Percentiles rank a stretch among this genome's conserved stretches.
Evolutionary conservation across 139 green algal species (phyloP).

Genomic region (Gonium pectorale): DNA sequence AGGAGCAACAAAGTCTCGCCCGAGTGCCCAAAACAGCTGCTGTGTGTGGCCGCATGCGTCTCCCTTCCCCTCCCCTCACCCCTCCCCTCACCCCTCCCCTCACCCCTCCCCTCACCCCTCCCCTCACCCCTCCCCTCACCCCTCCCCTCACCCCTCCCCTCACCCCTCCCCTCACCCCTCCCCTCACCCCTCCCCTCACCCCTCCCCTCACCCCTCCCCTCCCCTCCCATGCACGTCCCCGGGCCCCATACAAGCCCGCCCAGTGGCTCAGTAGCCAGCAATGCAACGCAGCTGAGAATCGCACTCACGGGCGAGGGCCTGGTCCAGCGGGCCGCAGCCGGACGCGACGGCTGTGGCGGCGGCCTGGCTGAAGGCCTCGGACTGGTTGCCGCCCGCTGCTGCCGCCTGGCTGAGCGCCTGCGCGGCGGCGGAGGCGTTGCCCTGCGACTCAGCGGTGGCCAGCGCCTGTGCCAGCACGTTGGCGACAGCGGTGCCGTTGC

Average conservation of each 20-base stretch:
- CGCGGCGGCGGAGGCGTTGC: slow-evolving; percentile 18
- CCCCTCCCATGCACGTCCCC: neutral
- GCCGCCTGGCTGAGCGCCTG: slow-evolving; percentile 30
- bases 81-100: too few relatives aligned
- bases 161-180: neutral
- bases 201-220: neutral
- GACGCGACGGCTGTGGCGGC: slow-evolving; percentile 28
- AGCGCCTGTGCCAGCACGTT: slow-evolving; percentile 33
- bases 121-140: too few relatives aligned
- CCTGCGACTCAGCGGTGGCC: slow-evolving; percentile 1
- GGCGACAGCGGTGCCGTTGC: slow-evolving; percentile 24
- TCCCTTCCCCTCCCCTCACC: too few relatives aligned
- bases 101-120: too few relatives aligned
- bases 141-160: neutral
- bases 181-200: neutral
- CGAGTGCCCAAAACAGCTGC: too few relatives aligned
- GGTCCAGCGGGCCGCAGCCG: slow-evolving; percentile 47
- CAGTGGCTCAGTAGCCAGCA: too few relatives aligned
- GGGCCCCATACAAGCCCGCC: too few relatives aligned
- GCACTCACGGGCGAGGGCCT: slow-evolving; percentile 49
- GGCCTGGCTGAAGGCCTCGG: slow-evolving; percentile 37
- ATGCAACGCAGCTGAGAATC: too few relatives aligned
- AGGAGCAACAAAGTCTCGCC: too few relatives aligned
- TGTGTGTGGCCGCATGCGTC: too few relatives aligned
- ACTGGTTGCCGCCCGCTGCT: slow-evolving; percentile 38